These are phyloP conservation scores for Smittium culicis DNA, from an alignment of 371 early-diverging fungal genomes.

Conservation along the genomic window DNA sequence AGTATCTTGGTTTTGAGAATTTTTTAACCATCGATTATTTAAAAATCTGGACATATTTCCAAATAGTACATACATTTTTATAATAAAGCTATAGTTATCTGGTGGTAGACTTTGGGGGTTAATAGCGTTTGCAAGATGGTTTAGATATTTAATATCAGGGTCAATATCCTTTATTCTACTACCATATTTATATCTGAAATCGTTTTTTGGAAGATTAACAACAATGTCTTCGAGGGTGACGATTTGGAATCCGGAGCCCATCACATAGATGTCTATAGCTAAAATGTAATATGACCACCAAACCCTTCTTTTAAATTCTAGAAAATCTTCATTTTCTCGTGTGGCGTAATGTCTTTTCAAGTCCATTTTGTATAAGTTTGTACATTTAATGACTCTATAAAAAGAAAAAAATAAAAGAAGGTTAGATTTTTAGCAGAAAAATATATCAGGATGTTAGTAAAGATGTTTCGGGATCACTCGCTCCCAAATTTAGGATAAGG, in stretches of 20 bases:
- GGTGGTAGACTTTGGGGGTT: not conserved
- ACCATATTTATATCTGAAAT: conserved; percentile 1
- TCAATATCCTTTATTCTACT: not conserved
- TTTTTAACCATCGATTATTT: not conserved
- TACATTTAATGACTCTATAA: not conserved
- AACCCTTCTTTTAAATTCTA: not conserved
- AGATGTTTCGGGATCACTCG: not conserved
- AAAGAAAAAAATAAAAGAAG: not conserved
- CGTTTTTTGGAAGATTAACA: not conserved
- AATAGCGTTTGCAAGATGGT: not conserved
- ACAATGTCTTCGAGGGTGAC: not conserved
- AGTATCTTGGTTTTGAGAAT: not conserved
- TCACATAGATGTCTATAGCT: not conserved
- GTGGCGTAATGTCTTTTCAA: not conserved
- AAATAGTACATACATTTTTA: not conserved
- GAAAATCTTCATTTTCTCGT: not conserved
- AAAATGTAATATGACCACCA: not conserved
- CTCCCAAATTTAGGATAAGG: not conserved
- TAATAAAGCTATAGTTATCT: not conserved
- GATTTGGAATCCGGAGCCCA: not conserved
- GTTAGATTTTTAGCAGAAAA: not conserved
- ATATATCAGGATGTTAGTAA: not conserved
- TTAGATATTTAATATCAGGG: not conserved
- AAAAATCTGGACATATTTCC: not conserved
- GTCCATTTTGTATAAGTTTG: not conserved